Evolutionary conservation across 2,329 filamentous ascomycete species (phyloP).

Genomic region (Saccharata proteae): DNA sequence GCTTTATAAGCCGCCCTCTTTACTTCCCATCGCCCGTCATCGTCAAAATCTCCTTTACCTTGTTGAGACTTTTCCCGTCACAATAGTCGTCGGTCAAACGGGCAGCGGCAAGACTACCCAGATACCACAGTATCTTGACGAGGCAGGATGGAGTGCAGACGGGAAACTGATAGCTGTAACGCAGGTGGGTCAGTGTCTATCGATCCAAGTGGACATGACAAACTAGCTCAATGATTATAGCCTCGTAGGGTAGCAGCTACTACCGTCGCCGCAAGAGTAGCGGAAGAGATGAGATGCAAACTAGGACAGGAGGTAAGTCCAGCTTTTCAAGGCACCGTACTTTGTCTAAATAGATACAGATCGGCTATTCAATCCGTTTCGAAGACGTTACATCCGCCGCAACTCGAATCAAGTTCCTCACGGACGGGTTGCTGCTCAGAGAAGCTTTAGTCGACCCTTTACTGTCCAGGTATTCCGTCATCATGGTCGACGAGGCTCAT

Average conservation of each 20-base stretch:
- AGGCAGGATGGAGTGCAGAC: constrained; percentile 77
- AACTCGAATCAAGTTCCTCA: constrained; percentile 89
- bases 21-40: constrained; percentile 81
- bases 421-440: constrained; percentile 79
- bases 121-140: constrained; percentile 79
- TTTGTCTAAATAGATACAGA: constrained; percentile 14
- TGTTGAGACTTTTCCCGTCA: constrained; percentile 72
- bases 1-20: constrained; percentile 69
- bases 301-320: constrained; percentile 76
- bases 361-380: constrained; percentile 80
- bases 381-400: constrained; percentile 80
- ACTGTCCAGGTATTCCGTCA: constrained; percentile 79
- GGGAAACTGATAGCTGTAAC: constrained; percentile 80
- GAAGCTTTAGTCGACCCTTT: constrained; percentile 90
- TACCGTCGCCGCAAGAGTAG: constrained; percentile 76
- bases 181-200: constrained; percentile 58
- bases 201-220: too few species aligned
- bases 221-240: constrained; percentile 32
- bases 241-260: constrained; percentile 84
- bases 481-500: constrained; percentile 97
- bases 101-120: constrained; percentile 95
- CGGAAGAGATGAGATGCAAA: constrained; percentile 76
- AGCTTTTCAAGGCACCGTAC: constrained; percentile 3
- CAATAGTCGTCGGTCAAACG: constrained; percentile 84
- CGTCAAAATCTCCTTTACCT: constrained; percentile 70